Percentiles rank a stretch among this genome's conserved stretches.
Conservation (phyloP, 208 protist genomes). For the Perkinsela sp. region DNA sequence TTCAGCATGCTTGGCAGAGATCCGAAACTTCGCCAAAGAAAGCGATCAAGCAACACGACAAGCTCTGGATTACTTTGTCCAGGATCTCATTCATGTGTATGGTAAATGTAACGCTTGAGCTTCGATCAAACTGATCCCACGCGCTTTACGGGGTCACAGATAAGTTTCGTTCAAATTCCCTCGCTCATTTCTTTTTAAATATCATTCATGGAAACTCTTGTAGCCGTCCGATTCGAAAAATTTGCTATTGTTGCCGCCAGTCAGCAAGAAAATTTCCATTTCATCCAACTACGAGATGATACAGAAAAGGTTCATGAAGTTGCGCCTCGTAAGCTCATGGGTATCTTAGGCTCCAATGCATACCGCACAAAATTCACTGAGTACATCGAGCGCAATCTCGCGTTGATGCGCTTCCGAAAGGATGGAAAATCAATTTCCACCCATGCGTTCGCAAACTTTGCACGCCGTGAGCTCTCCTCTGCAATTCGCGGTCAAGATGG, state of each 20-base stretch:
- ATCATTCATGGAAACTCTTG: slow-evolving; percentile 20
- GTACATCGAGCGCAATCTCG: slow-evolving; percentile 68
- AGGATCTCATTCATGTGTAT: no score
- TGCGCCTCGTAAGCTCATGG: slow-evolving; percentile 56
- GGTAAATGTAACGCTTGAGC: no score
- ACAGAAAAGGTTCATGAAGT: slow-evolving; percentile 70
- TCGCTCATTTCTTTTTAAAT: slow-evolving; percentile 1
- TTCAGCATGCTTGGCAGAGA: no score
- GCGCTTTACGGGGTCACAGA: no score
- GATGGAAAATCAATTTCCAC: slow-evolving; percentile 45
- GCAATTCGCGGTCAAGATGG: slow-evolving; percentile 39
- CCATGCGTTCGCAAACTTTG: slow-evolving; percentile 43
- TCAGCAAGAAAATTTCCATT: slow-evolving; percentile 55
- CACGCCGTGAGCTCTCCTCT: slow-evolving; percentile 42
- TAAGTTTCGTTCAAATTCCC: no score
- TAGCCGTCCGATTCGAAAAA: slow-evolving; percentile 54
- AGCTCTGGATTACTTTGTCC: no score
- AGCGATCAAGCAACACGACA: no score
- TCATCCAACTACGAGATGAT: slow-evolving; percentile 64
- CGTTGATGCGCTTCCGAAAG: slow-evolving; percentile 41
- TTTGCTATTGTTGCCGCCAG: slow-evolving; percentile 43
- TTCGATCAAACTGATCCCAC: no score
- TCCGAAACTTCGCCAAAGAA: no score
- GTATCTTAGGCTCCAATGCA: slow-evolving; percentile 51
- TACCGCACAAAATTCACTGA: slow-evolving; percentile 69